Conservation (phyloP, 345 rosid genomes). For the Aegle marmelos region DNA sequence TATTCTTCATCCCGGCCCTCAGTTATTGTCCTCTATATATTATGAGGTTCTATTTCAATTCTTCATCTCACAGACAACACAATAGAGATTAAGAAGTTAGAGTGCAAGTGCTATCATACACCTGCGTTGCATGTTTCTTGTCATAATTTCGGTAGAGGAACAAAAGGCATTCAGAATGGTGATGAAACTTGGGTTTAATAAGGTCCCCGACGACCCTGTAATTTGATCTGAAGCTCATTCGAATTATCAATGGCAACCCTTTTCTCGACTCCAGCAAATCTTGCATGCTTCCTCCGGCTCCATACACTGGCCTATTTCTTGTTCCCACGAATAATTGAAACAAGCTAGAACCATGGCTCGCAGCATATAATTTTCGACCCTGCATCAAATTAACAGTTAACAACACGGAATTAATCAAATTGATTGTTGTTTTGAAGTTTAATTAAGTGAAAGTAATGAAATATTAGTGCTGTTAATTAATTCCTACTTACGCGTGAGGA, state of each 20-base stretch:
- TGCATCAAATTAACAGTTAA: neutral
- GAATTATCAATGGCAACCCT: conserved; percentile 59
- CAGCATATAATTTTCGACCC: conserved; percentile 57
- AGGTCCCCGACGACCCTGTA: conserved; percentile 57
- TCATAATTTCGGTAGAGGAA: conserved; percentile 33
- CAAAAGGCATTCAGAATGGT: conserved; percentile 50
- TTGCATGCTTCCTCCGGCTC: conserved; percentile 77
- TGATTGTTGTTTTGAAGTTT: too few species aligned
- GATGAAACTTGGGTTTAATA: conserved; percentile 52
- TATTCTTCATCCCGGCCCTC: too few species aligned
- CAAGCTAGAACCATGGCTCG: conserved; percentile 33
- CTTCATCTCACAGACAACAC: neutral
- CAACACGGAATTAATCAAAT: neutral
- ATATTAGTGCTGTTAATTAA: too few species aligned
- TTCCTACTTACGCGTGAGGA: conserved; percentile 37
- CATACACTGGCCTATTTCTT: conserved; percentile 69
- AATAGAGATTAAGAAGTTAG: neutral
- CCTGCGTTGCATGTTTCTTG: conserved; percentile 34
- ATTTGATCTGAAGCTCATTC: conserved; percentile 35
- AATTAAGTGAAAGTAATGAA: too few species aligned
- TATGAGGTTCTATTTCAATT: too few species aligned
- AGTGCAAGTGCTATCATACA: conserved; percentile 22
- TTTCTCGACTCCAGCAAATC: conserved; percentile 63
- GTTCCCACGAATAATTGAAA: conserved; percentile 53
- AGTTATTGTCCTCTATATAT: too few species aligned